A percentile compares a stretch with the other conserved stretches of the same genome.
Conservation (phyloP, 768 basidiomycete species). For the Gymnopilus junonius region DNA sequence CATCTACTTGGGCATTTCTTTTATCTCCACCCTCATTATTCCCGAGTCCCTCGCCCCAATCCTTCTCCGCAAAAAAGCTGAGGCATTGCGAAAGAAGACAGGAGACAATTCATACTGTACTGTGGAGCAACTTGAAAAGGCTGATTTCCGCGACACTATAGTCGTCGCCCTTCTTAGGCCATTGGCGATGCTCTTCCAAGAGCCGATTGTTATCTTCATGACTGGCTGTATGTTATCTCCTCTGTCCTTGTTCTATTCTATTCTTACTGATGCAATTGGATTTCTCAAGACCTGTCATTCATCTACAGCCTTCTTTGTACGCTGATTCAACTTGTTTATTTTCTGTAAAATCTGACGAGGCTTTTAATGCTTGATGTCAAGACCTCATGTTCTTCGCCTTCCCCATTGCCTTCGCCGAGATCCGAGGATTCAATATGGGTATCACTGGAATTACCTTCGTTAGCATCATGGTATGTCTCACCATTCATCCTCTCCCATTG, state of each 20-base stretch:
- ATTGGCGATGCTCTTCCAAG: constrained; percentile 45
- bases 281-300: constrained; percentile 42
- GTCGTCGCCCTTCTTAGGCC: constrained; percentile 43
- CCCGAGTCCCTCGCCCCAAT: constrained; percentile 56
- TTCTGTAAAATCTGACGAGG: neutral
- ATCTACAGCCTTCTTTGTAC: constrained; percentile 44
- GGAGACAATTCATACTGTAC: constrained; percentile 38
- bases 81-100: constrained; percentile 42
- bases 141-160: constrained; percentile 35
- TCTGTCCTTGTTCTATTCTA: neutral
- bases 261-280: neutral
- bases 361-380: constrained; percentile 2
- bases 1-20: constrained; percentile 42
- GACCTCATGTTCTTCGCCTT: constrained; percentile 48
- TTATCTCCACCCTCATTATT: constrained; percentile 44
- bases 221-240: constrained; percentile 37
- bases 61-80: constrained; percentile 47
- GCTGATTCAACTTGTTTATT: constrained; percentile 5
- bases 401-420: constrained; percentile 44
- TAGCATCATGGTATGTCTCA: constrained; percentile 40
- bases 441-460: constrained; percentile 47
- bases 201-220: constrained; percentile 49
- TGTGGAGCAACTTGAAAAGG: constrained; percentile 43
- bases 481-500: neutral
- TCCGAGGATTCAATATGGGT: constrained; percentile 43